These are phyloP conservation scores for Coprinopsis strossmayeri DNA, from an alignment of 768 basidiomycete species.

Conservation along the genomic window DNA sequence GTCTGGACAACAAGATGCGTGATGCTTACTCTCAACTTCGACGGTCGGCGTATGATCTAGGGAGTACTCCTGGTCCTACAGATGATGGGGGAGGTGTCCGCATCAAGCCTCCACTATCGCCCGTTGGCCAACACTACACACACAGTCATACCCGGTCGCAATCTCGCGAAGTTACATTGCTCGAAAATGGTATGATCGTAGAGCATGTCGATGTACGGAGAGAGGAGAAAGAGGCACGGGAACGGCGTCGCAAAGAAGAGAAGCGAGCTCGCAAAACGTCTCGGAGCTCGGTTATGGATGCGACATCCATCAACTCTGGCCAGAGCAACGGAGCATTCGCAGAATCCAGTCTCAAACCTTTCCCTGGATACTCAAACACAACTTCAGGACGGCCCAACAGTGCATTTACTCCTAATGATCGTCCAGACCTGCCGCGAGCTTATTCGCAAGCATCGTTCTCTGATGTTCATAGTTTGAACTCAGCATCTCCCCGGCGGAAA, in stretches of 20 bases:
- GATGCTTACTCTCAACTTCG: conserved; percentile 77
- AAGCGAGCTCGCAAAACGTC: conserved; percentile 70
- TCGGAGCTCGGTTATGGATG: conserved; percentile 62
- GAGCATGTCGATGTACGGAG: conserved; percentile 80
- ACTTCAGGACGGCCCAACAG: conserved; percentile 55
- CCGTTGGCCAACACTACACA: conserved; percentile 29
- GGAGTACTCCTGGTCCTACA: conserved; percentile 35
- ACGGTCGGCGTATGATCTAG: conserved; percentile 70
- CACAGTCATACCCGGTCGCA: conserved; percentile 39
- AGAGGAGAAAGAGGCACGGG: conserved; percentile 71
- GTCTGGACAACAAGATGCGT: conserved; percentile 70
- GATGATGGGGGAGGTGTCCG: conserved; percentile 65
- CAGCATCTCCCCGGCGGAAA: conserved; percentile 59
- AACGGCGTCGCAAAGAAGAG: conserved; percentile 65
- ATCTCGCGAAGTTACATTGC: conserved; percentile 69
- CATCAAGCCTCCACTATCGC: conserved; percentile 55
- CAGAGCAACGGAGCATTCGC: conserved; percentile 48
- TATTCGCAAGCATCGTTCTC: conserved; percentile 79
- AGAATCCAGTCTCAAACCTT: conserved; percentile 44
- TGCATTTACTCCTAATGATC: conserved; percentile 53
- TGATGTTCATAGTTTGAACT: conserved; percentile 69
- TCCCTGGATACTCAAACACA: conserved; percentile 53
- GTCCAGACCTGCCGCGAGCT: conserved; percentile 56
- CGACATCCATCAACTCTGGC: conserved; percentile 65
- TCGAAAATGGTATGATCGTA: conserved; percentile 86